A percentile compares a stretch with the other conserved stretches of the same genome.
phyloP scores from a whole-genome alignment of 1,284 basidiomycete genomes.

The Inonotus hispidus region DNA sequence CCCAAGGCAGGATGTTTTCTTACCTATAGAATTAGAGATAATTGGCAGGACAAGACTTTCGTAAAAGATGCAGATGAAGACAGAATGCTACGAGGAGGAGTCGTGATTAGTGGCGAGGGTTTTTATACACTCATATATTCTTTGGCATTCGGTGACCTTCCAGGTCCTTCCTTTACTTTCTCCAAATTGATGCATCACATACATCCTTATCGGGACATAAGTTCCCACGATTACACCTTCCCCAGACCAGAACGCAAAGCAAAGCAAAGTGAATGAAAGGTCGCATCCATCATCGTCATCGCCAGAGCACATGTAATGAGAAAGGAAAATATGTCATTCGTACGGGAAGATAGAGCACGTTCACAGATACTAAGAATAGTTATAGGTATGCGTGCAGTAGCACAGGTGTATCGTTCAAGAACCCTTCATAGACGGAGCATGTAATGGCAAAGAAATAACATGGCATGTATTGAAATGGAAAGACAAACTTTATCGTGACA shows the following conservation, averaged over 20 bases:
- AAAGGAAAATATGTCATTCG: slow-evolving; percentile 1
- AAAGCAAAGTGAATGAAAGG: neutral
- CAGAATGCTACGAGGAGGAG: slow-evolving; percentile 2
- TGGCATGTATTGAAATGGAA: neutral
- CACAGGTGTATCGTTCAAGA: neutral
- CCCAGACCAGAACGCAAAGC: neutral
- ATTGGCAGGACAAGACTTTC: slow-evolving; percentile 10
- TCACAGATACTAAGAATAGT: slow-evolving; percentile 8
- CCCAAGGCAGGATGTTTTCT: neutral
- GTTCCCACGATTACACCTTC: neutral
- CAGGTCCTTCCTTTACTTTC: slow-evolving; percentile 14
- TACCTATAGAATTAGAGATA: slow-evolving; percentile 17
- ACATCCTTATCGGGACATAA: neutral
- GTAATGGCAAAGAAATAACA: neutral
- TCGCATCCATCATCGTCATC: too few species aligned
- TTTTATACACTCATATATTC: slow-evolving; percentile 12
- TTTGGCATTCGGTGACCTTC: slow-evolving; percentile 15
- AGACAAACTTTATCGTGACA: neutral
- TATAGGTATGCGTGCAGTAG: slow-evolving; percentile 14
- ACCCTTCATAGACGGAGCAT: neutral
- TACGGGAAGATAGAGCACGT: neutral
- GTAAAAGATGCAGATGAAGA: slow-evolving; percentile 6
- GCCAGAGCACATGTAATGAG: too few species aligned
- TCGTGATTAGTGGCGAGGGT: neutral
- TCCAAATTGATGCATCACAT: neutral